These are phyloP conservation scores for Eutrema salsugineum DNA, from an alignment of 441 rosid species.

Conservation along the genomic window DNA sequence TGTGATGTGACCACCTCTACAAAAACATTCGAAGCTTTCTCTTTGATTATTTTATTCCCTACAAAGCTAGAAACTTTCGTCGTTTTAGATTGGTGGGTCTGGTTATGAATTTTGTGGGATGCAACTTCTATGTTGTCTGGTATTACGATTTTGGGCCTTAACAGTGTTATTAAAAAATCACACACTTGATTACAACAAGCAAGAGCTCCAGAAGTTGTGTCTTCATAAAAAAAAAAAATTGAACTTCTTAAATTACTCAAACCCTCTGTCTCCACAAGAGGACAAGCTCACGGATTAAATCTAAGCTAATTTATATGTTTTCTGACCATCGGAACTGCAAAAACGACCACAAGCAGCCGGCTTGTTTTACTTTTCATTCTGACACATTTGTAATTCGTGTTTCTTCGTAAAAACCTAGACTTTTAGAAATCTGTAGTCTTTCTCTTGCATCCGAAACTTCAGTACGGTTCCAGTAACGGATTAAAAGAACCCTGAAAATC, in stretches of 20 bases:
- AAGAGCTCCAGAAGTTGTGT: too few species aligned
- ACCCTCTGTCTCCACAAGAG: background rate
- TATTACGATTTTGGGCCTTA: background rate
- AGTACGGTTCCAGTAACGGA: background rate
- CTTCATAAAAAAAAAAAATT: too few species aligned
- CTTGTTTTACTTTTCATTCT: background rate
- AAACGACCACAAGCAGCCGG: background rate
- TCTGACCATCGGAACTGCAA: background rate
- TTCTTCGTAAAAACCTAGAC: background rate
- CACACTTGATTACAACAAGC: background rate
- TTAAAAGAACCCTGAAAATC: background rate
- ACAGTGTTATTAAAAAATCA: background rate
- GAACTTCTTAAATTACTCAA: background rate
- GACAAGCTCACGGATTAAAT: background rate
- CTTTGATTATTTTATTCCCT: background rate
- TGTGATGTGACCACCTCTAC: slow-evolving; percentile 17
- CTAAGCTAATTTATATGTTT: background rate
- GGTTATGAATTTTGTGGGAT: background rate
- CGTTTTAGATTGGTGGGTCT: background rate
- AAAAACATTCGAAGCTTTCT: background rate
- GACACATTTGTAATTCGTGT: background rate
- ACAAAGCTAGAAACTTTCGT: background rate
- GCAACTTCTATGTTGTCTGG: background rate
- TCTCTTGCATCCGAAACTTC: background rate
- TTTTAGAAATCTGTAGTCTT: too few species aligned